Evolutionary conservation across 768 basidiomycete genomes (phyloP), one percentile per base, ranked within the genome.

Genomic region (Pisolithus tinctorius): DNA sequence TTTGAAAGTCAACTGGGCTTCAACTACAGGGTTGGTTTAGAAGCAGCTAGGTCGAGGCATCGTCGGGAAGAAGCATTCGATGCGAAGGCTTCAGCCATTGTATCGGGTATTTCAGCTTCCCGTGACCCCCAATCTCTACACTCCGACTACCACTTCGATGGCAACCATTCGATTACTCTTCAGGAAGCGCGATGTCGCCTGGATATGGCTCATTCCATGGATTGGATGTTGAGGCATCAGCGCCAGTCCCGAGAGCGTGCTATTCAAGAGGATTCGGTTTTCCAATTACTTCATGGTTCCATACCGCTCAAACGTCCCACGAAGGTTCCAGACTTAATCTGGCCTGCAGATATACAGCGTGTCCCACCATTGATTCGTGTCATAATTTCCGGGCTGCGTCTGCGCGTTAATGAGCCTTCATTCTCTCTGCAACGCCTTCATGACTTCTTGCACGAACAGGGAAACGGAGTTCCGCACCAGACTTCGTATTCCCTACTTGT

Each of bases 21-120:
- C 8, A 87, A 91, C 29, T 88, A 81, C 75, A 74, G 79, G 52
- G 78, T 81, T 45, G 93, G 91, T 0, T 68, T 78, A 36, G 79
- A 82, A 37, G 93, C 92, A 45, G 82, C 84, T 38, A 77, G 76
- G 47, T 76, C 80, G 13, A 74, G 93, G 29, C 66, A 82, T 42
- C 86, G 83, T 46, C 79, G 92, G 1, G 87, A 93, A 51, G 82
- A 84, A 30, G 90, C 88, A 1, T 95, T 95, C 64, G 70, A 74
- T 13, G 84, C 83, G 6, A 93, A 93, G 63, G 84, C 84, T 14
- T 76, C 78, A n/a, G 78, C 82, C 0, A 83, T 94, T 50, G 55
- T 71, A 42, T 60, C 56, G 9, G 57, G 44, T 16, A 45, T 49
- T 36, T 29, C 17, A 30, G 65, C 70, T 8, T 68, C 73, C 40